Evolutionary conservation across 495 filamentous ascomycete genomes (phyloP).

Genomic region (Xylaria castorea): DNA sequence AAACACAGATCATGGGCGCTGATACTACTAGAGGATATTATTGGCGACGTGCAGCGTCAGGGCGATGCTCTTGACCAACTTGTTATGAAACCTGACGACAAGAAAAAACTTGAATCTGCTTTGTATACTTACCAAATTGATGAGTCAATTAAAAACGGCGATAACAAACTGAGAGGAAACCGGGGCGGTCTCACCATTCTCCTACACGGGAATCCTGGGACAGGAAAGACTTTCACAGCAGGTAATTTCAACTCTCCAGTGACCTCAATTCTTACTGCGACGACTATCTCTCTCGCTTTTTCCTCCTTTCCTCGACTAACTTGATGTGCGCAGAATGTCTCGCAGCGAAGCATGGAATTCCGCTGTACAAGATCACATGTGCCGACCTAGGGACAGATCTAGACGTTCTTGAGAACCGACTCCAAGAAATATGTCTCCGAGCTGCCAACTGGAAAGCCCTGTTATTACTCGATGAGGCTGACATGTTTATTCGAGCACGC

Average conservation of each 20-base stretch:
- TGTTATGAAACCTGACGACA: neutral
- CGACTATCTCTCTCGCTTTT: neutral
- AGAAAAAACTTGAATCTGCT: neutral
- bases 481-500: constrained; percentile 7
- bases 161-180: neutral
- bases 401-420: neutral
- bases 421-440: neutral
- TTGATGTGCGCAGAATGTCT: neutral
- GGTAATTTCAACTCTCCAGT: neutral
- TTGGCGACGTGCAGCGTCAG: neutral
- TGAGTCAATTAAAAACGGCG: neutral
- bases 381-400: constrained; percentile 10
- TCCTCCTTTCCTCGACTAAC: neutral
- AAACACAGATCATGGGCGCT: neutral
- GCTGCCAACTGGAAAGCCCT: constrained; percentile 3
- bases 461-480: neutral
- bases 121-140: neutral
- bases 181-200: neutral
- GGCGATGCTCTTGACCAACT: neutral
- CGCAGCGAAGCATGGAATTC: neutral
- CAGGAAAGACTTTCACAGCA: constrained; percentile 1
- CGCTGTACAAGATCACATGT: constrained; percentile 4
- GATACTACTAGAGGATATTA: neutral
- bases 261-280: neutral
- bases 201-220: neutral